Evolutionary conservation across 2,329 filamentous ascomycete genomes (phyloP).

Genomic region (Tolypocladium cylindrosporum): DNA sequence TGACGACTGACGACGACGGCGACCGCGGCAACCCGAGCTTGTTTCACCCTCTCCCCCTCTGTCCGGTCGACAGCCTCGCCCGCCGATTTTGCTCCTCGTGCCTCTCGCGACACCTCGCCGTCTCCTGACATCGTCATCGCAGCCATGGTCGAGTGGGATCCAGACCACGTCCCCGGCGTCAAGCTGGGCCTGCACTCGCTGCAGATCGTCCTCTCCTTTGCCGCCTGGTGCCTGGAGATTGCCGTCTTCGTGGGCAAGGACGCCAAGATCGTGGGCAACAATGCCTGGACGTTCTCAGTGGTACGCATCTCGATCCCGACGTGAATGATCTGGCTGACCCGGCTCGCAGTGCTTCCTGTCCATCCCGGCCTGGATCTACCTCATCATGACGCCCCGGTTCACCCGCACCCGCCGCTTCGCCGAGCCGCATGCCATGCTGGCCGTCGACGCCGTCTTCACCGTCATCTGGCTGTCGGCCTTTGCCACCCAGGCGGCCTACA

Average conservation of each 20-base stretch:
- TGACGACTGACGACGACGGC: neutral
- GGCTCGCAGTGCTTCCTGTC: constrained; percentile 50
- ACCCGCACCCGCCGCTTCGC: constrained; percentile 51
- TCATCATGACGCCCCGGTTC: constrained; percentile 55
- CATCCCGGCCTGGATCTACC: constrained; percentile 54
- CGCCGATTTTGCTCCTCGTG: neutral
- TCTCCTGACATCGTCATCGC: neutral
- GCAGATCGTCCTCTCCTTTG: constrained; percentile 44
- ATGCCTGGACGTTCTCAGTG: constrained; percentile 54
- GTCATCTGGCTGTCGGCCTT: constrained; percentile 60
- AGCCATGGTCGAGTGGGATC: constrained; percentile 39
- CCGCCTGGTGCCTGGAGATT: constrained; percentile 51
- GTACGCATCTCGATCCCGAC: constrained; percentile 29
- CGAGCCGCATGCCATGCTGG: constrained; percentile 51
- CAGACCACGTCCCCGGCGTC: constrained; percentile 41
- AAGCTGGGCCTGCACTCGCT: constrained; percentile 48
- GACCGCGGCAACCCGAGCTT: neutral
- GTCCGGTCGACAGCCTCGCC: neutral
- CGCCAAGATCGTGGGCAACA: constrained; percentile 43
- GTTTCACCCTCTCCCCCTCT: neutral
- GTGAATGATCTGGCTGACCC: constrained; percentile 1
- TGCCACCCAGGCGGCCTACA: constrained; percentile 55
- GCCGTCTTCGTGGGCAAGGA: constrained; percentile 42
- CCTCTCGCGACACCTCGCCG: neutral
- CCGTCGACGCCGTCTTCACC: constrained; percentile 45